These are phyloP conservation scores for Grammothele lineata DNA, from an alignment of 768 basidiomycete species.

Conservation along the genomic window DNA sequence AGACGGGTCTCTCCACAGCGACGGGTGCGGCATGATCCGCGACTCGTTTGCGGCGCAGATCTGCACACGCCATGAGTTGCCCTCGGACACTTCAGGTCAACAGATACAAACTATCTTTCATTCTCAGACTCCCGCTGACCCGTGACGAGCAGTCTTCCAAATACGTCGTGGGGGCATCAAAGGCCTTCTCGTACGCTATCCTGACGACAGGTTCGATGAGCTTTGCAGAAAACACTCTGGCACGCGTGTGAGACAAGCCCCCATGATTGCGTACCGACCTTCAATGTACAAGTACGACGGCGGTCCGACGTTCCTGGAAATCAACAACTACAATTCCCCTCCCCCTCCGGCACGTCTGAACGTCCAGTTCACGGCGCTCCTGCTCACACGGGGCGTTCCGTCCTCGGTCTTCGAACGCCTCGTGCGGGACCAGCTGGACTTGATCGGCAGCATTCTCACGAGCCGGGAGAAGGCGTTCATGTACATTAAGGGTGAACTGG, in stretches of 20 bases:
- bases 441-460: conserved; percentile 8
- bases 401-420: conserved; percentile 5
- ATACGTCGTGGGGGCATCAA: conserved; percentile 17
- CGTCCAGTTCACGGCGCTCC: conserved; percentile 8
- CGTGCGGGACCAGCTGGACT: conserved; percentile 13
- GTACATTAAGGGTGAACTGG: conserved; percentile 14
- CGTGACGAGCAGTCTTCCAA: conserved; percentile 17
- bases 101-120: too few species aligned
- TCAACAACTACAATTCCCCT: conserved; percentile 10
- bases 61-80: conserved; percentile 6
- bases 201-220: conserved; percentile 9
- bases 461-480: conserved; percentile 11
- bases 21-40: conserved; percentile 18
- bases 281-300: conserved; percentile 18
- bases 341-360: conserved; percentile 15
- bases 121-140: too few species aligned
- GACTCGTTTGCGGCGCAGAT: conserved; percentile 12
- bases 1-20: conserved; percentile 15
- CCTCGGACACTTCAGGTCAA: conserved; percentile 5
- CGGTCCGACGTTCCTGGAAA: conserved; percentile 14
- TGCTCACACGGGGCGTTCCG: conserved; percentile 10
- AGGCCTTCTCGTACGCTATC: conserved; percentile 17
- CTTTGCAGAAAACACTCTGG: neutral
- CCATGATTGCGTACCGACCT: conserved; percentile 4
- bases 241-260: neutral